Evolutionary conservation across 306 rosid species (phyloP).

Genomic region (Quillaja saponaria): DNA sequence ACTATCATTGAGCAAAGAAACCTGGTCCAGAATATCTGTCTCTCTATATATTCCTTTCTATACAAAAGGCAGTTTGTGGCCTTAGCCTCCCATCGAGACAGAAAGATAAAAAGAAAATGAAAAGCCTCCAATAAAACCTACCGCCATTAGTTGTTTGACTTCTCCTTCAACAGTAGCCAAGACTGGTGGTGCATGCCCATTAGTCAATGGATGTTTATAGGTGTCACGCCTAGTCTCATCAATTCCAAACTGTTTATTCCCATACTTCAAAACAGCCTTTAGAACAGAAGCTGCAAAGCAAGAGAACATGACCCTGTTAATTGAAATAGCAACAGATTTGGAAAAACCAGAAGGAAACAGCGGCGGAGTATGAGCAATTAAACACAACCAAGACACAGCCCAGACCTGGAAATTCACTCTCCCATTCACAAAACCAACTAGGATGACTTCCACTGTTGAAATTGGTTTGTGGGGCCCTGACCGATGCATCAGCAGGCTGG

Average conservation of each 20-base stretch:
- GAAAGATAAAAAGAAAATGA: constrained; percentile 6
- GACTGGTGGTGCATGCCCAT: constrained; percentile 45
- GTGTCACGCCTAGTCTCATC: constrained; percentile 92
- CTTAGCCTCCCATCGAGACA: constrained; percentile 16
- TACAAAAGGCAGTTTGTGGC: neutral
- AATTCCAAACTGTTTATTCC: constrained; percentile 68
- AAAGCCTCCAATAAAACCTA: constrained; percentile 23
- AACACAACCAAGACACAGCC: constrained; percentile 3
- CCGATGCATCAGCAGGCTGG: constrained; percentile 46
- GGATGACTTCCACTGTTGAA: constrained; percentile 54
- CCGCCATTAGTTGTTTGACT: constrained; percentile 72
- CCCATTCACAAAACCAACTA: constrained; percentile 71
- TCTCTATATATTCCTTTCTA: too few species aligned
- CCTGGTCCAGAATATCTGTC: too few species aligned
- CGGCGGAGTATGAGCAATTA: neutral
- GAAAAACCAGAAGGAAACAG: neutral
- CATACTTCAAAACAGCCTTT: constrained; percentile 69
- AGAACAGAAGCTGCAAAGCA: constrained; percentile 75
- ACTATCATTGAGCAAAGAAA: neutral
- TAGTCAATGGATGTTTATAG: constrained; percentile 43
- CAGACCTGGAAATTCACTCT: constrained; percentile 86
- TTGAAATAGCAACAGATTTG: constrained; percentile 8
- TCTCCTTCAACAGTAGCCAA: constrained; percentile 55
- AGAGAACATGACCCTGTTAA: constrained; percentile 9
- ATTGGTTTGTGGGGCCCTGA: constrained; percentile 41